Conservation (phyloP, 177 flowering plant genomes). For the Telopea speciosissima region DNA sequence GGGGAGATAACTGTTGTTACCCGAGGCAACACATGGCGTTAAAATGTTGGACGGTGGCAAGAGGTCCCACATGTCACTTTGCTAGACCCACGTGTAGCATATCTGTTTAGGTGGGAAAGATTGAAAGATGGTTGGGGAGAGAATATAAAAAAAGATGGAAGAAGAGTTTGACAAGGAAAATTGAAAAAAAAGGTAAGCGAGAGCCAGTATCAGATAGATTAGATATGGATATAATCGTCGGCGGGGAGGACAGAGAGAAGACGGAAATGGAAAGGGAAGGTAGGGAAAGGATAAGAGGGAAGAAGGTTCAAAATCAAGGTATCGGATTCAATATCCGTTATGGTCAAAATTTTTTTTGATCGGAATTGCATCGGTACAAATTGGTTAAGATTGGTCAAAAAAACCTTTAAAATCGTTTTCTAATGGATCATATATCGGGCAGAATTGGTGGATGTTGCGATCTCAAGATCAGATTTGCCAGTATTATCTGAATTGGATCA, state of each 20-base stretch:
- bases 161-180: not conserved
- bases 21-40: not conserved
- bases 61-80: not conserved
- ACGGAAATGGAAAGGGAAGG: not conserved
- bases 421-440: too few species aligned
- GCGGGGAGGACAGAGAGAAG: not conserved
- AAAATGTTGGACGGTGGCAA: not conserved
- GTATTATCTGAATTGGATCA: too few species aligned
- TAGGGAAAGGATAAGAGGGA: not conserved
- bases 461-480: too few species aligned
- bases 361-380: too few species aligned
- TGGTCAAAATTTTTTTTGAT: too few species aligned
- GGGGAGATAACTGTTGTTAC: too few species aligned
- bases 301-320: too few species aligned
- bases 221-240: not conserved
- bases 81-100: conserved; percentile 12
- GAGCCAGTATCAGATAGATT: not conserved
- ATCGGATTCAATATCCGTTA: too few species aligned
- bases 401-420: too few species aligned
- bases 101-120: not conserved
- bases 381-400: too few species aligned
- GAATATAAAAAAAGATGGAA: not conserved
- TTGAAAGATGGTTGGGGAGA: too few species aligned
- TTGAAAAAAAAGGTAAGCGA: not conserved
- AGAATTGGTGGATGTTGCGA: too few species aligned